Percentiles rank a stretch among this genome's conserved stretches.
phyloP scores from a whole-genome alignment of 2,329 filamentous ascomycete species.

The Chrysoporthe austroafricana region DNA sequence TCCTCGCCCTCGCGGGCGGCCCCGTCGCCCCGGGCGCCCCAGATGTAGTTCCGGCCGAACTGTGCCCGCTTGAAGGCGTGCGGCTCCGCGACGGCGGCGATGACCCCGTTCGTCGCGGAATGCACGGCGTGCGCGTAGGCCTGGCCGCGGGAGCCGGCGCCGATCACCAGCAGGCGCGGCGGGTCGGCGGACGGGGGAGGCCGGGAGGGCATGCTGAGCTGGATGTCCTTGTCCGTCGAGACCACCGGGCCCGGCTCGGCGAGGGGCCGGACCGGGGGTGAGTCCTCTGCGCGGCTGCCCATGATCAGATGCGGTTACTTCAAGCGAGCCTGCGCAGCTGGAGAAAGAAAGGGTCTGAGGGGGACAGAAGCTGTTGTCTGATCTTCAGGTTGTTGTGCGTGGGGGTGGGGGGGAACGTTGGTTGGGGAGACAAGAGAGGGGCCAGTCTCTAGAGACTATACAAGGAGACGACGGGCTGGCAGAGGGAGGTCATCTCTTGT shows the following conservation, averaged over 20 bases:
- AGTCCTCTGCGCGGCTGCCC: slow-evolving; percentile 16
- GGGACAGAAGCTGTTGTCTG: not conserved
- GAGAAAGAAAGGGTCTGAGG: not conserved
- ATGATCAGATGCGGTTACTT: not conserved
- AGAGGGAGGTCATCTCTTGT: not conserved
- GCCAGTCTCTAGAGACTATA: not conserved
- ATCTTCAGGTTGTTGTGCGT: not conserved
- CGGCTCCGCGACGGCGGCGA: slow-evolving; percentile 83
- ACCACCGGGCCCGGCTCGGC: slow-evolving; percentile 28
- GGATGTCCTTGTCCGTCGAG: slow-evolving; percentile 28
- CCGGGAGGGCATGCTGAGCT: slow-evolving; percentile 39
- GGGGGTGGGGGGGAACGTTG: not conserved
- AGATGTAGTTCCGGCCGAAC: slow-evolving; percentile 75
- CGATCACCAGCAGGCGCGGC: slow-evolving; percentile 76
- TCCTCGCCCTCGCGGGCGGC: slow-evolving; percentile 63
- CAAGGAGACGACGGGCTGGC: not conserved
- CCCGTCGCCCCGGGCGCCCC: slow-evolving; percentile 49
- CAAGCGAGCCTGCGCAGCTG: too few species aligned
- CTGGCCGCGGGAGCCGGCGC: slow-evolving; percentile 78
- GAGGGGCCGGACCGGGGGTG: slow-evolving; percentile 32
- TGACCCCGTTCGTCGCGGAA: slow-evolving; percentile 66
- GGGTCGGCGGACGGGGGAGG: slow-evolving; percentile 51
- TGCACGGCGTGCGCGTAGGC: slow-evolving; percentile 72
- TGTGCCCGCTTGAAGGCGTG: slow-evolving; percentile 73
- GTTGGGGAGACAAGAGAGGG: not conserved